Evolutionary conservation across 1,284 basidiomycete genomes (phyloP).

Genomic region (Anthracocystis panici-leucophaei): DNA sequence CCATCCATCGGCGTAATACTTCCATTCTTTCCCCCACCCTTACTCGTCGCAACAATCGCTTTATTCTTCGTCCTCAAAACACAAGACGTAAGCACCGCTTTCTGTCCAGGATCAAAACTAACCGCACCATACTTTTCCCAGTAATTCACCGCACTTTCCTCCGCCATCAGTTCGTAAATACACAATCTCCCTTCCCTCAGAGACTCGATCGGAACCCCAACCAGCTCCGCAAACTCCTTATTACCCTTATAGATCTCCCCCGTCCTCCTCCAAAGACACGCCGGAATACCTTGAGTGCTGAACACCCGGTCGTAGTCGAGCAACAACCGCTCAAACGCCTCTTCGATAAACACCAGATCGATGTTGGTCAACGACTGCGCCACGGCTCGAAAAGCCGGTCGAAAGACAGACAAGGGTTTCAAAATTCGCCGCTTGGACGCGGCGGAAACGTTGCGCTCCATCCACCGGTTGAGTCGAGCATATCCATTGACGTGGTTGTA

Average conservation of each 20-base stretch:
- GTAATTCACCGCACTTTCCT: constrained; percentile 92
- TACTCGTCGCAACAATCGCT: constrained; percentile 22
- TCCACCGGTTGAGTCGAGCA: constrained; percentile 75
- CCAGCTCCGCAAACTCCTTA: constrained; percentile 88
- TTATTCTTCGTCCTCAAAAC: constrained; percentile 74
- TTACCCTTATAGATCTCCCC: constrained; percentile 99
- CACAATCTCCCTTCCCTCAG: constrained; percentile 89
- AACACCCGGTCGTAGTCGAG: constrained; percentile 97
- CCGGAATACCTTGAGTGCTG: constrained; percentile 81
- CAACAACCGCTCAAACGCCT: constrained; percentile 93
- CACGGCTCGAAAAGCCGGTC: constrained; percentile 77
- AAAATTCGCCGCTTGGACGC: constrained; percentile 86
- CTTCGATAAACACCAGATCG: constrained; percentile 87
- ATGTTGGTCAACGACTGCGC: constrained; percentile 90
- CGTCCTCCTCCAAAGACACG: constrained; percentile 94
- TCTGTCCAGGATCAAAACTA: constrained; percentile 81
- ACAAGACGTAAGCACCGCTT: constrained; percentile 92
- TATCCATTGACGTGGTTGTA: constrained; percentile 85
- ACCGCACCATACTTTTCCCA: constrained; percentile 77
- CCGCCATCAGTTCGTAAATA: constrained; percentile 85
- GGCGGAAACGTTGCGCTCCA: constrained; percentile 79
- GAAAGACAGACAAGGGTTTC: constrained; percentile 86
- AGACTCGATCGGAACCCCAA: constrained; percentile 84
- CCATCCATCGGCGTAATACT: constrained; percentile 18
- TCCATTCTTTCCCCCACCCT: constrained; percentile 1